A percentile compares a stretch with the other conserved stretches of the same genome.
These are phyloP conservation scores for Sugiyamaella neomexicana DNA, from an alignment of 1,139 yeast species.

Conservation along the genomic window DNA sequence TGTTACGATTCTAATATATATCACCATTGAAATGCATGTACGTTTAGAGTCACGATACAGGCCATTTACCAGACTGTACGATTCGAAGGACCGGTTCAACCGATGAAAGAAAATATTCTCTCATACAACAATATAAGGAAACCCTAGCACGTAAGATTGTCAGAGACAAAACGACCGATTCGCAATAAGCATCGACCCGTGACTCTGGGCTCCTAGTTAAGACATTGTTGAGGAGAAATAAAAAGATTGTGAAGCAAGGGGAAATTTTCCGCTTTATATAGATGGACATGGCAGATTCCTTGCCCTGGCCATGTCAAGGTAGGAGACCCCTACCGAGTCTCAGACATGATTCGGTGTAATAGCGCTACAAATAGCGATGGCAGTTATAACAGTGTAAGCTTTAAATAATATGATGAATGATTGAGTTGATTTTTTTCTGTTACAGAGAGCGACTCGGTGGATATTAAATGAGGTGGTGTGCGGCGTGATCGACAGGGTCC, in stretches of 20 bases:
- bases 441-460: no score
- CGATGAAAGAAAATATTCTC: slow-evolving; percentile 13
- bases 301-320: not conserved
- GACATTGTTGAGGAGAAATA: slow-evolving; percentile 25
- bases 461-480: not conserved
- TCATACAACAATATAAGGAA: slow-evolving; percentile 23
- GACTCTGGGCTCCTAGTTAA: slow-evolving; percentile 32
- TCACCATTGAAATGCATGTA: slow-evolving; percentile 22
- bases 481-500: not conserved
- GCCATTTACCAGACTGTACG: slow-evolving; percentile 24
- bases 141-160: slow-evolving; percentile 32
- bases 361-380: not conserved
- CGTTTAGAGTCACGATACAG: slow-evolving; percentile 33
- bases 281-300: not conserved
- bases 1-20: no score
- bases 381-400: not conserved
- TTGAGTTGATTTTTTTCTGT: no score
- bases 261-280: slow-evolving; percentile 5
- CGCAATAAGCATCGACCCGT: slow-evolving; percentile 28
- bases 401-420: no score
- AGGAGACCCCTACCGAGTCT: not conserved
- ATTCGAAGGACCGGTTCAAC: slow-evolving; percentile 32
- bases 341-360: not conserved
- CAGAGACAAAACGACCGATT: slow-evolving; percentile 27
- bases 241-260: not conserved